These are phyloP conservation scores for Plasmodium malariae DNA, from an alignment of 169 alveolate species.

Conservation along the genomic window DNA sequence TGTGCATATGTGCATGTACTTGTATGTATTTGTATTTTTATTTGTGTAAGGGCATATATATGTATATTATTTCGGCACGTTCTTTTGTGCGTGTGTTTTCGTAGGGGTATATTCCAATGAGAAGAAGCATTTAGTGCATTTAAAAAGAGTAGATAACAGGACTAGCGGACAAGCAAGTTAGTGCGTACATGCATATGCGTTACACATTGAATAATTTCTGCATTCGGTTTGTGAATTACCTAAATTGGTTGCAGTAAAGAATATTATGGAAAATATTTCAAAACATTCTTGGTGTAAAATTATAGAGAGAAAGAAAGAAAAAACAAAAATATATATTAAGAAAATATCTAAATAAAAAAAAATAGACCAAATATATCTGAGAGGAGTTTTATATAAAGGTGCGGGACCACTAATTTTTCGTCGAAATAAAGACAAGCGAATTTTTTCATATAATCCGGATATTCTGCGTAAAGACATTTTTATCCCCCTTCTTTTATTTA, in stretches of 20 bases:
- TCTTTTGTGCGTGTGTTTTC: background rate
- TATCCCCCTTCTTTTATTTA: no score
- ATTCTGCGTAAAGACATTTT: slow-evolving; percentile 14
- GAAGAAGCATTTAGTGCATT: no score
- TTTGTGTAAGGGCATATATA: slow-evolving; percentile 4
- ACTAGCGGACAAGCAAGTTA: no score
- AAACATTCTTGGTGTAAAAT: slow-evolving; percentile 51
- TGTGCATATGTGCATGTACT: background rate
- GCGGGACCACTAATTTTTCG: slow-evolving; percentile 72
- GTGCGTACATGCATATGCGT: no score
- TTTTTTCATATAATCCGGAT: slow-evolving; percentile 42
- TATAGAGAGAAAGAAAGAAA: slow-evolving; percentile 49
- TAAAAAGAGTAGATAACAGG: no score
- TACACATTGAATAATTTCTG: no score
- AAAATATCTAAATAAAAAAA: slow-evolving; percentile 59
- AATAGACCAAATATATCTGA: slow-evolving; percentile 61
- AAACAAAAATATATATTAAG: slow-evolving; percentile 38
- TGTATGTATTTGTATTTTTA: background rate
- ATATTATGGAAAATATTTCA: slow-evolving; percentile 36
- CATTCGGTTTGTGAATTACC: slow-evolving; percentile 12
- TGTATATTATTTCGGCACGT: background rate
- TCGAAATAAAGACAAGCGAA: slow-evolving; percentile 49
- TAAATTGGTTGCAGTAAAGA: slow-evolving; percentile 39
- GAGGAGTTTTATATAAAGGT: slow-evolving; percentile 73
- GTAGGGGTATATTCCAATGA: no score